Percentiles rank a stretch among this genome's conserved stretches.
phyloP scores from a whole-genome alignment of 2,329 filamentous ascomycete genomes.

The Blastomyces emzantsi region DNA sequence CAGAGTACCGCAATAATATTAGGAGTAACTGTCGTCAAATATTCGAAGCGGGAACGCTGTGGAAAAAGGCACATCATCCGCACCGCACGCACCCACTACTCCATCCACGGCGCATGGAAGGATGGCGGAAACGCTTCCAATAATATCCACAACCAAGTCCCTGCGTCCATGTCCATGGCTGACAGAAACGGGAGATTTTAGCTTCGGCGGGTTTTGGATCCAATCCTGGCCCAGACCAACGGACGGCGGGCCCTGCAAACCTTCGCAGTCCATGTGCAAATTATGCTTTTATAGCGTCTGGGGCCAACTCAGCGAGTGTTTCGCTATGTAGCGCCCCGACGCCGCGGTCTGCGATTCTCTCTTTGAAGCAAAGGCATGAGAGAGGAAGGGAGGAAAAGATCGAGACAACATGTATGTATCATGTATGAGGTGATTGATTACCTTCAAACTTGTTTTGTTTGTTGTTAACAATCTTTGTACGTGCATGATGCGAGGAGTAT shows the following conservation, averaged over 20 bases:
- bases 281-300: not conserved
- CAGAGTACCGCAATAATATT: not conserved
- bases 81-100: too few relatives aligned
- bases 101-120: not conserved
- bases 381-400: too few relatives aligned
- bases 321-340: not conserved
- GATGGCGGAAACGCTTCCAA: not conserved
- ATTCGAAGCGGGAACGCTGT: not conserved
- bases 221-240: not conserved
- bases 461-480: not conserved
- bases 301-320: not conserved
- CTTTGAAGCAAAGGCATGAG: too few relatives aligned
- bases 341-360: too few relatives aligned
- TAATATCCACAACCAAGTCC: not conserved
- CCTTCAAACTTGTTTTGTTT: not conserved
- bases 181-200: not conserved
- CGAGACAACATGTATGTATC: not conserved
- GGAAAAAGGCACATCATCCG: not conserved
- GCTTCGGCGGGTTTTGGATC: not conserved
- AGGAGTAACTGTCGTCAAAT: not conserved
- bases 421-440: too few relatives aligned
- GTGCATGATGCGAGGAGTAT: not conserved
- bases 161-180: too few relatives aligned
- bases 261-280: not conserved
- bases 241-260: too few relatives aligned